Evolutionary conservation across 2,329 filamentous ascomycete genomes (phyloP).

Genomic region (Drechslerella coelobrocha): DNA sequence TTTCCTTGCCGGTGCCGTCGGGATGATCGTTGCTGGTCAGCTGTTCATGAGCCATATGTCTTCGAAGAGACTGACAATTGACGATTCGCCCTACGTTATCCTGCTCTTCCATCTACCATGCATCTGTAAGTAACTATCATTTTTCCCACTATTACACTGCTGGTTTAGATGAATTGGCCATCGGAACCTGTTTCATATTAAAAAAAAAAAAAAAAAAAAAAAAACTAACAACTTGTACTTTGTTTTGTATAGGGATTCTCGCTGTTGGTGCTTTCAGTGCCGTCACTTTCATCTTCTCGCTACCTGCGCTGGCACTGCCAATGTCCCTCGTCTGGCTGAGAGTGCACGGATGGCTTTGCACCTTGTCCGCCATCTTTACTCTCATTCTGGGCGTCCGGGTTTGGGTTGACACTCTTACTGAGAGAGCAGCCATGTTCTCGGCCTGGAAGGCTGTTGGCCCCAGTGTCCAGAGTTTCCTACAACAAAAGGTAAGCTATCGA

Average conservation of each 20-base stretch:
- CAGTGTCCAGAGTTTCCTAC: slow-evolving; percentile 71
- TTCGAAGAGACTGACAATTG: slow-evolving; percentile 59
- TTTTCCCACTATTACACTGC: slow-evolving; percentile 26
- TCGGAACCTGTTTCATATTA: slow-evolving; percentile 41
- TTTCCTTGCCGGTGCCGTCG: slow-evolving; percentile 63
- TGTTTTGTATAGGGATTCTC: slow-evolving; percentile 66
- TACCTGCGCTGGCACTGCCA: slow-evolving; percentile 74
- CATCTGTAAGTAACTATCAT: slow-evolving; percentile 64
- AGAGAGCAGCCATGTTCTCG: slow-evolving; percentile 67
- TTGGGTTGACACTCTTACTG: slow-evolving; percentile 76
- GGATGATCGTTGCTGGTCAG: slow-evolving; percentile 65
- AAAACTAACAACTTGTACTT: slow-evolving; percentile 10
- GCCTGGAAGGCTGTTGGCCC: slow-evolving; percentile 69
- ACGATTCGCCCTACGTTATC: slow-evolving; percentile 64
- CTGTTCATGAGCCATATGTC: slow-evolving; percentile 60
- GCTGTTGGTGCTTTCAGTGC: slow-evolving; percentile 76
- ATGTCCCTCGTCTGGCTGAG: slow-evolving; percentile 74
- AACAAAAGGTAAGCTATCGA: slow-evolving; percentile 67
- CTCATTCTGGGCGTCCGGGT: slow-evolving; percentile 71
- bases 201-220: no score
- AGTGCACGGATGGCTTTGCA: slow-evolving; percentile 69
- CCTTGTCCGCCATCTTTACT: slow-evolving; percentile 69
- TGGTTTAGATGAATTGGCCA: slow-evolving; percentile 7
- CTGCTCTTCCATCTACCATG: slow-evolving; percentile 64
- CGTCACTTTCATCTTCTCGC: slow-evolving; percentile 70